Evolutionary conservation across 371 early-diverging fungal species (phyloP).

Genomic region (Mortierella sp.): DNA sequence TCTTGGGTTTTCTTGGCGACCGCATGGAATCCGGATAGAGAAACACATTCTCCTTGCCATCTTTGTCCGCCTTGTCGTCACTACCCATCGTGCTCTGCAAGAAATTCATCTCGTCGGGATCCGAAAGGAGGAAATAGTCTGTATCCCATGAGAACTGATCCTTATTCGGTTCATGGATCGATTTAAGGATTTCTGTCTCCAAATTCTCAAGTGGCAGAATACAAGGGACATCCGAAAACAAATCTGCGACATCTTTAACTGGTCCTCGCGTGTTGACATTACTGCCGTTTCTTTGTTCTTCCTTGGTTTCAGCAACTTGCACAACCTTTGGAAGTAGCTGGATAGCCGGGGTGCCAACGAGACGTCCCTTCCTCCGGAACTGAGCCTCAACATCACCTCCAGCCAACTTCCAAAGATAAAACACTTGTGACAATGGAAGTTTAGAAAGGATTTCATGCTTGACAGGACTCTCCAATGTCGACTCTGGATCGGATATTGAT

Average conservation of each 20-base stretch:
- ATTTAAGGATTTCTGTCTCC: conserved; percentile 60
- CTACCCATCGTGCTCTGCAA: conserved; percentile 57
- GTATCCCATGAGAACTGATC: conserved; percentile 72
- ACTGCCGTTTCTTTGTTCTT: conserved; percentile 24
- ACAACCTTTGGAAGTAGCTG: conserved; percentile 68
- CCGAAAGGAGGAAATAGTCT: conserved; percentile 72
- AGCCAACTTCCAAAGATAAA: conserved; percentile 74
- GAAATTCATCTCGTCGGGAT: conserved; percentile 76
- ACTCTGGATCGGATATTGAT: neutral
- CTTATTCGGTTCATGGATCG: conserved; percentile 59
- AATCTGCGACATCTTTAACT: conserved; percentile 58
- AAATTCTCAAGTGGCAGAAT: conserved; percentile 69
- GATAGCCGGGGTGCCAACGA: conserved; percentile 71
- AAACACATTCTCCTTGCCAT: conserved; percentile 50
- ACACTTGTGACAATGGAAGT: conserved; percentile 67
- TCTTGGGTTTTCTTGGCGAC: neutral
- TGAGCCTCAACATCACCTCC: conserved; percentile 76
- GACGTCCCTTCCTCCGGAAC: conserved; percentile 66
- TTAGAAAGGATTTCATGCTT: conserved; percentile 26
- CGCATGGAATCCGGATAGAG: conserved; percentile 45
- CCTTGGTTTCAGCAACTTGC: conserved; percentile 59
- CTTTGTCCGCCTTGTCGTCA: conserved; percentile 18
- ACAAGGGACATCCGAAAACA: conserved; percentile 67
- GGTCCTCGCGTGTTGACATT: conserved; percentile 28
- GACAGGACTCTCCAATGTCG: conserved; percentile 6